Evolutionary conservation across 257 asterid species (phyloP), one percentile per base, ranked within the genome.

Genomic region (Plectranthus barbatus): DNA sequence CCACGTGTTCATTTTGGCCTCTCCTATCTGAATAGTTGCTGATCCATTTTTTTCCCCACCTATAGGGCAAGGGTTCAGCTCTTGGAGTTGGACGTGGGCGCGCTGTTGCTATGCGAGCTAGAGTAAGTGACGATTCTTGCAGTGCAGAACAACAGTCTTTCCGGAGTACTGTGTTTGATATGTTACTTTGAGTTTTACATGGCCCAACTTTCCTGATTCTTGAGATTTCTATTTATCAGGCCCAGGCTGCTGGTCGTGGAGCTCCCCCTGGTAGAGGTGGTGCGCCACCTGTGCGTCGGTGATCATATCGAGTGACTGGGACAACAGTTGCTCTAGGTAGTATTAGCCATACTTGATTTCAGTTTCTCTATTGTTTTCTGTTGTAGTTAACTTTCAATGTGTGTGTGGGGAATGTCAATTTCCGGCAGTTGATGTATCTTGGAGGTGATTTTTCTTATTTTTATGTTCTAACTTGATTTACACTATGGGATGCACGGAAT

Each of bases 1-100:
- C 12, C 14, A 84, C 77, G 76, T 78, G 6, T 60, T 9, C 23
- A 39, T 70, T 59, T 51, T 50, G 23, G 44, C 33, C n/a, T 57
- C 3, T 44, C 20, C 17, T 12, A 5, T 41, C 34, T 53, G 19
- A 7, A 14, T 17, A 26, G 50, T 21, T 77, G 45, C 76, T 80
- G 45, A 80, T 61, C 19, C n/a, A 10, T 36, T 64, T 47, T 8
- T 19, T 44, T 73, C 40, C 46, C 29, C 60, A 9, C 4, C 60
- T 69, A 45, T 18, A 90, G 97, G 97, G 96, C 46, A 90, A 87
- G 81, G 94, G 97, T 55, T 79, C 95, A 17, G 66, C 85, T 7
- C 83, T 87, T 79, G 97, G 97, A 53, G 96, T 80, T 67, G 97
- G 97, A n/a, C 88, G 97, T 48, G 97, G 97, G 12, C 96, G 96